These are phyloP conservation scores for Colletotrichum cuscutae DNA, from an alignment of 2,329 filamentous ascomycete genomes.

Conservation along the genomic window DNA sequence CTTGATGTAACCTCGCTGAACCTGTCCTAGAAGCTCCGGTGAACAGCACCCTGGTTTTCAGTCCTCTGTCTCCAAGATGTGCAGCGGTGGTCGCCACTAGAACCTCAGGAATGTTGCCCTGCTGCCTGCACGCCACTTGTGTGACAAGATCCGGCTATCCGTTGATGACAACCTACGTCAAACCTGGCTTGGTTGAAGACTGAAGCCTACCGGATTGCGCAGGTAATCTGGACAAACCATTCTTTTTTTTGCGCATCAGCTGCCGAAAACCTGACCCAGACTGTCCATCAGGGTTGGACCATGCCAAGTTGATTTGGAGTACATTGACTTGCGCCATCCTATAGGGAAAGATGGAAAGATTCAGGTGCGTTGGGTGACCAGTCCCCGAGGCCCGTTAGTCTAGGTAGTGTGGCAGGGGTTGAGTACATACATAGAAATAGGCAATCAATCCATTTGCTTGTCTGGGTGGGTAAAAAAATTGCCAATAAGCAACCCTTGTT, in stretches of 20 bases:
- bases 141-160: background rate
- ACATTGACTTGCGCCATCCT: background rate
- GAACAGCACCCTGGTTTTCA: background rate
- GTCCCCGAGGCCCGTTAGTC: background rate
- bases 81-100: background rate
- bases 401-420: background rate
- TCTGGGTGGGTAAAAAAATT: background rate
- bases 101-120: background rate
- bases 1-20: conserved; percentile 1
- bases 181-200: background rate
- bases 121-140: background rate
- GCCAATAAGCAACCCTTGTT: conserved; percentile 2
- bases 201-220: background rate
- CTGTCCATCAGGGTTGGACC: background rate
- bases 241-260: background rate
- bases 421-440: background rate
- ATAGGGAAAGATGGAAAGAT: background rate
- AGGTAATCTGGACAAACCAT: background rate
- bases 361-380: background rate
- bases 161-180: background rate
- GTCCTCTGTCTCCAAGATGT: background rate
- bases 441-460: background rate
- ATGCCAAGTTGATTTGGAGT: background rate
- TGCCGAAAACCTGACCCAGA: conserved; percentile 2
- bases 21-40: background rate